These are phyloP conservation scores for Fagus sylvatica DNA, from an alignment of 306 rosid genomes.

Conservation along the genomic window DNA sequence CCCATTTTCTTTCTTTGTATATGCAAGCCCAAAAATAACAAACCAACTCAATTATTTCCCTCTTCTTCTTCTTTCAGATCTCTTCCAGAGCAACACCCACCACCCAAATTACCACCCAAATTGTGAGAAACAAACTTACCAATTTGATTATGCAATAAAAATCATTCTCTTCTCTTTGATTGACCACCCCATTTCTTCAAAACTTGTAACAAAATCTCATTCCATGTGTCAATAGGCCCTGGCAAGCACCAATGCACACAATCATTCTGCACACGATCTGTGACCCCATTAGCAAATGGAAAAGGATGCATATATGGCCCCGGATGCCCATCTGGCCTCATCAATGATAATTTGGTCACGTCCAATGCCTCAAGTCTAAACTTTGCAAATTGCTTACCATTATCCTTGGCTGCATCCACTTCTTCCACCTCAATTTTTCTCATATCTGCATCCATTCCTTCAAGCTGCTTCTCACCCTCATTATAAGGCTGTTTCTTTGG, in stretches of 20 bases:
- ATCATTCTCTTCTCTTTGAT: constrained; percentile 25
- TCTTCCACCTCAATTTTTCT: constrained; percentile 69
- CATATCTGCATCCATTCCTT: constrained; percentile 84
- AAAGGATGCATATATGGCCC: constrained; percentile 86
- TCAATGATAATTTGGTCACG: constrained; percentile 58
- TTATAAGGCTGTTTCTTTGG: constrained; percentile 58
- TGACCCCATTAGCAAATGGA: constrained; percentile 67
- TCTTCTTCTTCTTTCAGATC: constrained; percentile 2
- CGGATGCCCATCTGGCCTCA: constrained; percentile 94
- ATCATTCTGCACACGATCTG: constrained; percentile 73
- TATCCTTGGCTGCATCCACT: constrained; percentile 58
- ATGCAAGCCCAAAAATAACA: constrained; percentile 6
- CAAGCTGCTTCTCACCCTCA: constrained; percentile 53
- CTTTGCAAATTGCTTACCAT: constrained; percentile 28
- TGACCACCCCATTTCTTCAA: constrained; percentile 55
- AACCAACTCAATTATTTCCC: constrained; percentile 14
- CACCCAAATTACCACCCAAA: constrained; percentile 6
- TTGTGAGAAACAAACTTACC: constrained; percentile 11
- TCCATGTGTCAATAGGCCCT: constrained; percentile 91
- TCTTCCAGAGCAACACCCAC: constrained; percentile 23
- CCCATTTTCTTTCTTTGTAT: constrained; percentile 7
- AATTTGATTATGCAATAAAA: not conserved
- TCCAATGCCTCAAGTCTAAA: constrained; percentile 67
- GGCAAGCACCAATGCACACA: constrained; percentile 99
- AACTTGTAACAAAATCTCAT: constrained; percentile 63